These are phyloP conservation scores for Cordyceps tenuipes DNA, from an alignment of 2,329 filamentous ascomycete species.

Conservation along the genomic window DNA sequence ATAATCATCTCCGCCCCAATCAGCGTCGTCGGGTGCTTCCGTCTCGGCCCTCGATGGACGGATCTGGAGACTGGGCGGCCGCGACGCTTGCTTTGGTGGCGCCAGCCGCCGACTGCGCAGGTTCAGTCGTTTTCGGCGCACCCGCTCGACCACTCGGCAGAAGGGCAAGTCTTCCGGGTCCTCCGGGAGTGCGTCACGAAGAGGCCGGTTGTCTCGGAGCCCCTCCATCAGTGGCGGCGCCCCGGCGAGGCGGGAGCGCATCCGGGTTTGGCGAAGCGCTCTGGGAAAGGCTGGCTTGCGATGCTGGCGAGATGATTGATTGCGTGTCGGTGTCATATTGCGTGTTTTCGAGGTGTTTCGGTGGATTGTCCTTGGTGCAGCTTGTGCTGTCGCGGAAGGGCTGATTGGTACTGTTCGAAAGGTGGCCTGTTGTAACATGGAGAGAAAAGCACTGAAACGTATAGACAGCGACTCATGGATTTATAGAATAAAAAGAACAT, in stretches of 20 bases:
- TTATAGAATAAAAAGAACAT: not conserved
- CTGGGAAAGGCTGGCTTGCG: not conserved
- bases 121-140: not conserved
- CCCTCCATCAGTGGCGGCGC: conserved; percentile 19
- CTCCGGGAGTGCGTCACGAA: conserved; percentile 8
- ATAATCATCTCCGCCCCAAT: not conserved
- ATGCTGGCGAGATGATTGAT: no score
- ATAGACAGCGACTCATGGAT: not conserved
- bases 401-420: not conserved
- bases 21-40: not conserved
- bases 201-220: conserved; percentile 13
- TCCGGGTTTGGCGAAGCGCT: not conserved
- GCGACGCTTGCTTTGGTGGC: not conserved
- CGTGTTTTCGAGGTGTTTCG: not conserved
- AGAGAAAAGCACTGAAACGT: not conserved
- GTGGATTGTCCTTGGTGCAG: not conserved
- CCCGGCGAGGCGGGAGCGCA: conserved; percentile 16
- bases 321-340: not conserved
- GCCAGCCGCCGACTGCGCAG: not conserved
- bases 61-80: not conserved
- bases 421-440: not conserved
- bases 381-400: not conserved
- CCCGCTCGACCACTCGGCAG: conserved; percentile 12
- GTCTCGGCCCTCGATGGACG: not conserved
- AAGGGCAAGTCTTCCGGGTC: conserved; percentile 16